Conservation (phyloP, 2,329 filamentous ascomycete species). For the Cladosporium cucumerinum region DNA sequence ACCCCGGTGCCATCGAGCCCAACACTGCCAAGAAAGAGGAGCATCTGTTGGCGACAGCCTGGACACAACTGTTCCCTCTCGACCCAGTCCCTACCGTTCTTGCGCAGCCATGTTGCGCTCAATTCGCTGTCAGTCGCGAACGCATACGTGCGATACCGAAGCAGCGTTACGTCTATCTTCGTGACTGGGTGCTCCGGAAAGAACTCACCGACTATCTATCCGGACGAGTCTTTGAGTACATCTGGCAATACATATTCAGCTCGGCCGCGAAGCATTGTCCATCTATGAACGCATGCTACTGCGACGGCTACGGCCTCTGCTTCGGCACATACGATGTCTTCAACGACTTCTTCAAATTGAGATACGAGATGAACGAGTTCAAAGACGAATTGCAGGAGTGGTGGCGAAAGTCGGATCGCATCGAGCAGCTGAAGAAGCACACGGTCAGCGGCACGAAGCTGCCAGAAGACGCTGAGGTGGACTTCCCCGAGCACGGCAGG, state of each 20-base stretch:
- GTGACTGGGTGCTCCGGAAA: slow-evolving; percentile 60
- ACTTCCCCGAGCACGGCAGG: slow-evolving; percentile 41
- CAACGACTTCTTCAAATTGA: slow-evolving; percentile 48
- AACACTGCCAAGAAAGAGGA: slow-evolving; percentile 43
- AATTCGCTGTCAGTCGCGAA: slow-evolving; percentile 60
- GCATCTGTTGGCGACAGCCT: slow-evolving; percentile 42
- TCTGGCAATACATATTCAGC: slow-evolving; percentile 63
- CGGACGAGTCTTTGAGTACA: slow-evolving; percentile 61
- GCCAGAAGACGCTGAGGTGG: slow-evolving; percentile 35
- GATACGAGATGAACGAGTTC: slow-evolving; percentile 40
- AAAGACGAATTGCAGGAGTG: slow-evolving; percentile 43
- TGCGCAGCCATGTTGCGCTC: slow-evolving; percentile 61
- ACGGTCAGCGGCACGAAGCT: slow-evolving; percentile 38
- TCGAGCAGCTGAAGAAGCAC: slow-evolving; percentile 36
- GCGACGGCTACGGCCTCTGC: slow-evolving; percentile 62
- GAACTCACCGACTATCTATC: slow-evolving; percentile 54
- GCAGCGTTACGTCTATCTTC: slow-evolving; percentile 54
- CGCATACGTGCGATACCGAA: slow-evolving; percentile 54
- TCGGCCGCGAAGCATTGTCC: slow-evolving; percentile 49
- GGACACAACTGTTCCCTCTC: slow-evolving; percentile 48
- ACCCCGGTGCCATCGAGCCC: slow-evolving; percentile 41
- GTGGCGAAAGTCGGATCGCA: slow-evolving; percentile 39
- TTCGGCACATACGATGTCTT: slow-evolving; percentile 53
- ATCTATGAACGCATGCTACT: slow-evolving; percentile 57
- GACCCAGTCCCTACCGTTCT: slow-evolving; percentile 50